Base-by-base conservation (phyloP, 2,329 filamentous ascomycete genomes). In the Fusarium phyllophilum region DNA sequence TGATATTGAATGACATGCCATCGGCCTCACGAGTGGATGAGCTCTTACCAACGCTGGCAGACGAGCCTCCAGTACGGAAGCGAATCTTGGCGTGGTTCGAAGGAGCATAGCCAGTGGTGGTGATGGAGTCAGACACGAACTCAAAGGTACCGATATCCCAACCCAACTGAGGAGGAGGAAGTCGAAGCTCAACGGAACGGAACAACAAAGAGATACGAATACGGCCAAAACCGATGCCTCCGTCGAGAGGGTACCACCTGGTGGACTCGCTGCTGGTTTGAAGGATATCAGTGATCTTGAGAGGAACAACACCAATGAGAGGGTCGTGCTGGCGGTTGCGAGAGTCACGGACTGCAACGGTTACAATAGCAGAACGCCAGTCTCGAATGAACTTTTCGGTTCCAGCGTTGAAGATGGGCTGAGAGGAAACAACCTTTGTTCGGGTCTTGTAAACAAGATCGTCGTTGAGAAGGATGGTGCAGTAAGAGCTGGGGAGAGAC, bases 111-210 rank as follows among this genome's bases (percentile, higher is more conserved):
- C 87, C 87, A 20, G 87, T 83, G 0, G 93, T 90, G 0, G 88
- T 87, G 52, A 98, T 91, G 22, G 86, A 88, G 55, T 94, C 88
- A 0, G 92, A 94, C 1, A 89, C 84, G 80, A 98, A 97, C 79
- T 97, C 93, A 79, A 98, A 97, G 0, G 96, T 97, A 41, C 96
- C 96, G 48, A 98, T 94, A 69, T 98, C 94, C 94, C 96, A 98
- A 15, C 96, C 95, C 9, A 98, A 88, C 82, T 97, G 93, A 45
- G 91, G 85, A 0, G 93, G 93, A n/a, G 95, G 95, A 3, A 98
- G 86, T 51, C 91, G 91, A 60, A 96, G 92, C 81, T 97, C 95
- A 48, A 98, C 90, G 34, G 94, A 95, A 34, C 96, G 92, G 89
- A 98, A 97, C 7, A 98, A 88, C 7, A 98, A 83, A 2, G 94